Base-by-base conservation (phyloP, 2,329 filamentous ascomycete genomes). In the Sporothrix dimorphospora region DNA sequence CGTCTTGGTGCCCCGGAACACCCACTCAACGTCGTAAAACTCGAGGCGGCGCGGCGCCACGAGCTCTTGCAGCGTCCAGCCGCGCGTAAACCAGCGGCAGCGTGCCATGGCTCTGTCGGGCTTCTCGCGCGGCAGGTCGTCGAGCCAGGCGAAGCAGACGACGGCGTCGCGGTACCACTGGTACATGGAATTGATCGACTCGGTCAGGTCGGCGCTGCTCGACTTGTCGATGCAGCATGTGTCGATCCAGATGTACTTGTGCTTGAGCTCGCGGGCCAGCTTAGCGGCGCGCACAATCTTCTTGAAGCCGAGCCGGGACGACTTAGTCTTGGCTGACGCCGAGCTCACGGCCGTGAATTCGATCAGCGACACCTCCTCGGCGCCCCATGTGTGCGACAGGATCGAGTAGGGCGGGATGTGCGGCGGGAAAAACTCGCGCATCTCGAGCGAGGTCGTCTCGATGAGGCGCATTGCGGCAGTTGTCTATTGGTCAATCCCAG, bases 1-100 rank as follows among this genome's bases (percentile, higher is more conserved):
- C 2, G 53, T 27, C 65, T 77, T 79, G 1, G 74, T 76, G 1
- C 79, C 80, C 1, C 80, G 71, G 0, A 55, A 69, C 0, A 42
- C 27, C 81, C 80, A 82, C 2, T 67, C 59, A 0, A 19, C 12
- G 49, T 78, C 74, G 73, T 77, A 81, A 72, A 83, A 82, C 3
- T 73, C 27, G 0, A 81, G 24, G 0, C 73, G 53, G 1, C 19
- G 21, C 0, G 80, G 80, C 0, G 81, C 91, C 4, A 93, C 83
- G 0, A 91, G 89, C 79, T 93, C 89, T 78, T 91, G 91, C 74
- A 91, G 81, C 0, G 89, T 92, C 77, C 89, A 87, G n/a, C 80
- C 80, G 87, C 85, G 75, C 0, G 76, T 78, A 69, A 81, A 81
- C 80, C 81, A 82, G 7, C 78, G 71, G 65, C 74, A 75, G 63